Percentiles rank a stretch among this genome's conserved stretches.
These are phyloP conservation scores for Mollisia scopiformis DNA, from an alignment of 2,329 filamentous ascomycete species.

Conservation along the genomic window DNA sequence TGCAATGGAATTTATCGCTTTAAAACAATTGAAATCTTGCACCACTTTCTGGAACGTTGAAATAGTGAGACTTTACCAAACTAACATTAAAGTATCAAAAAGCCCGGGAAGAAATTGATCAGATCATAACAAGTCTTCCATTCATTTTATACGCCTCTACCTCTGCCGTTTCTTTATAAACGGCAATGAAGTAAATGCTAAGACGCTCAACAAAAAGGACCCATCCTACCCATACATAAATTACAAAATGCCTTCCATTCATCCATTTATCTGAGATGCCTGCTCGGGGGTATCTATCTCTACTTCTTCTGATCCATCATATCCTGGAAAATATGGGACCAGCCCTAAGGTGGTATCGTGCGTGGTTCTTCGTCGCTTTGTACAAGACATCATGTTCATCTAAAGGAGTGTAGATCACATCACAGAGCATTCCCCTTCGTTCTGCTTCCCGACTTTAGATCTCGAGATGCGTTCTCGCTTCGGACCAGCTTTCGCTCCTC, in stretches of 20 bases:
- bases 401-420: slow-evolving; percentile 65
- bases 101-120: too few relatives aligned
- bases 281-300: slow-evolving; percentile 1
- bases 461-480: slow-evolving; percentile 81
- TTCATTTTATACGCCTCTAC: too few relatives aligned
- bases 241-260: background rate
- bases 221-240: background rate
- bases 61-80: too few relatives aligned
- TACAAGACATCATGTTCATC: background rate
- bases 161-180: background rate
- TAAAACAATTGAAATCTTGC: too few relatives aligned
- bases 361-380: background rate
- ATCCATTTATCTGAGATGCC: background rate
- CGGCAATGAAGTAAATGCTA: background rate
- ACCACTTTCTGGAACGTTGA: too few relatives aligned
- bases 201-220: too few relatives aligned
- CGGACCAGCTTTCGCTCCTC: slow-evolving; percentile 69
- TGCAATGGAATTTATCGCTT: background rate
- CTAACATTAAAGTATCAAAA: too few relatives aligned
- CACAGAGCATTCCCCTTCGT: slow-evolving; percentile 84
- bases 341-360: too few relatives aligned
- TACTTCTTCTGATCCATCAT: background rate
- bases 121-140: too few relatives aligned
- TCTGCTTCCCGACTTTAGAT: slow-evolving; percentile 79
- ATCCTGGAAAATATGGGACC: background rate